Base-by-base conservation (phyloP, 768 basidiomycete genomes). In the Boletus rubescentipes region DNA sequence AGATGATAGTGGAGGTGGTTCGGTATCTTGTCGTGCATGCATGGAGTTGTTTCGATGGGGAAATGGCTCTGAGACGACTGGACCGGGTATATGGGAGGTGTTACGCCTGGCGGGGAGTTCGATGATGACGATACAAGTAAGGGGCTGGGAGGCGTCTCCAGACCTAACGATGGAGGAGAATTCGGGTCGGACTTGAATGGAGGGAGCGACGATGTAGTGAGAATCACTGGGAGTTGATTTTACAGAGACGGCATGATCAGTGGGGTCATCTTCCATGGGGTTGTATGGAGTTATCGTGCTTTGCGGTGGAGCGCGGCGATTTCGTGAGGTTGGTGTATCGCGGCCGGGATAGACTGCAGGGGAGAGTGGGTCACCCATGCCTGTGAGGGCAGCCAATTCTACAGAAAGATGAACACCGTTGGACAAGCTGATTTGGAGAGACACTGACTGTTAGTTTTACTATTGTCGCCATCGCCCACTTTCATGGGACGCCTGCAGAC, bases 401-500 rank as follows among this genome's bases (percentile, higher is more conserved):
- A 70, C 12, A 10, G 29, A 42, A n/a, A 5, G 3, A 58, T 66
- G 45, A 69, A 55, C 1, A 30, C 21, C 3, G 45, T 11, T 37
- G 16, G 11, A 21, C 1, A 20, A 11, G 39, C 12, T n/a, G 9
- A 2, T 2, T 3, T 37, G 44, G 57, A 15, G 26, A 44, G 18
- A 26, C 26, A 74, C 79, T 75, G 75, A 97, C 96, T 98, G 77
- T 95, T 96, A 32, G 83, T 92, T 49, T 82, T 82, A 54, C 86
- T 85, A 10, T 83, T 82, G 63, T 92, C 91, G 23, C 89, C 89
- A 53, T 96, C 93, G 21, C 87, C 89, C 15, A 99, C 81, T 66
- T 93, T 93, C 97, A 99, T 98, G 16, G 94, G 94, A 31, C 94
- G 81, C 62, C 97, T 80, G 68, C 97, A 99, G 3, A 98, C 93